phyloP scores from a whole-genome alignment of 768 basidiomycete species.

The Butyriboletus loyo region DNA sequence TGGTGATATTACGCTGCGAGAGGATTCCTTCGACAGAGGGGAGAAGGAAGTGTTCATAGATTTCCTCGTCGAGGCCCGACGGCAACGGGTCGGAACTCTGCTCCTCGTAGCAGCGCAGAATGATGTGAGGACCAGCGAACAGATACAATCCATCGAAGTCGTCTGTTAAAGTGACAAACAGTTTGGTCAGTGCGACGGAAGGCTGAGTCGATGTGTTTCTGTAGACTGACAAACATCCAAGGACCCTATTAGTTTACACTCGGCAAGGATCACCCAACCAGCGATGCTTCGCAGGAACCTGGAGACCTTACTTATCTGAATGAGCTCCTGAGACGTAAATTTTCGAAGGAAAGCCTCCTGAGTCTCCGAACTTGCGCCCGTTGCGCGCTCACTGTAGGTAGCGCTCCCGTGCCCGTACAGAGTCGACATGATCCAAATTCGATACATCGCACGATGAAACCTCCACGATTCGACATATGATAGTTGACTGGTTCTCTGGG shows the following conservation, averaged over 20 bases:
- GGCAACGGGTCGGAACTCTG: slow-evolving; percentile 8
- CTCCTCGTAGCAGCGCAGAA: slow-evolving; percentile 18
- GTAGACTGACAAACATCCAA: slow-evolving; percentile 12
- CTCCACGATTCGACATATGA: slow-evolving; percentile 14
- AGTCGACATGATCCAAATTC: slow-evolving; percentile 9
- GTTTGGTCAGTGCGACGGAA: background rate
- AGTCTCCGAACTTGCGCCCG: background rate
- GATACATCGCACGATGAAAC: slow-evolving; percentile 12
- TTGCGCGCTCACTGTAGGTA: background rate
- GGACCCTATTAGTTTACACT: slow-evolving; percentile 2
- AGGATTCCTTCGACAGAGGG: background rate
- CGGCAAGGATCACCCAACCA: slow-evolving; percentile 5
- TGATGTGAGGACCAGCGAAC: slow-evolving; percentile 14
- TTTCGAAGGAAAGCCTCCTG: slow-evolving; percentile 13
- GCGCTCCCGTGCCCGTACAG: slow-evolving; percentile 2
- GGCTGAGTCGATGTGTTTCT: background rate
- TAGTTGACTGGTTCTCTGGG: slow-evolving; percentile 5
- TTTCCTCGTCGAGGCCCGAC: background rate
- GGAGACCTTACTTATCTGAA: slow-evolving; percentile 12
- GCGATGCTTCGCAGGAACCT: slow-evolving; percentile 5
- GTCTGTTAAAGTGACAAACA: background rate
- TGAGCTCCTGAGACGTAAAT: slow-evolving; percentile 16
- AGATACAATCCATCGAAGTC: slow-evolving; percentile 11
- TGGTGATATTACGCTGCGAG: slow-evolving; percentile 1
- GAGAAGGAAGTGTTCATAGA: slow-evolving; percentile 5